phyloP scores from a whole-genome alignment of 805 yeast species.

The Lipomyces lipofer region DNA sequence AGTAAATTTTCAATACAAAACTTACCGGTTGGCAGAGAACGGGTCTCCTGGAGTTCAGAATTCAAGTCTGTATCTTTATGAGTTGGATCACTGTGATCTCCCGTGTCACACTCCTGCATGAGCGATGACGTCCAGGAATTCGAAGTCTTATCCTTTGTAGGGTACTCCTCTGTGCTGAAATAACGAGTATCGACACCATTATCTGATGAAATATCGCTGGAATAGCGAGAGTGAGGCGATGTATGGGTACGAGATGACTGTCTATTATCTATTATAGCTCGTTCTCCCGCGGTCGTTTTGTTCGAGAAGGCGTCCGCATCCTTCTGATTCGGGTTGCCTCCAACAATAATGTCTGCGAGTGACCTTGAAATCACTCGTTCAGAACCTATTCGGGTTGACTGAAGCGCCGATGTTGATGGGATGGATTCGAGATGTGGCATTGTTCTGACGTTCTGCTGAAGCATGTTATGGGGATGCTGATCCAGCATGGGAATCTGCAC shows the following conservation, averaged over 20 bases:
- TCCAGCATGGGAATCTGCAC: not conserved
- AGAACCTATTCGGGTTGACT: too few species aligned
- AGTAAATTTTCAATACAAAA: too few species aligned
- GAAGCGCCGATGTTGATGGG: too few species aligned
- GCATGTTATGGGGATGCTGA: not conserved
- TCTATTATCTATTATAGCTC: too few species aligned
- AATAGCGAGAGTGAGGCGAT: not conserved
- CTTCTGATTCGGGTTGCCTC: not conserved
- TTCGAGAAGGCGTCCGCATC: too few species aligned
- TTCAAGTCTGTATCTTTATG: too few species aligned
- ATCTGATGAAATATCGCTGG: not conserved
- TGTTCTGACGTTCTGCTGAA: too few species aligned
- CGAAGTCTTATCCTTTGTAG: not conserved
- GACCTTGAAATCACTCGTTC: not conserved
- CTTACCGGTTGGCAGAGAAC: too few species aligned
- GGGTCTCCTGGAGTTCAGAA: too few species aligned
- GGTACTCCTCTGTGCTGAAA: slow-evolving; percentile 8
- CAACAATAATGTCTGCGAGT: not conserved
- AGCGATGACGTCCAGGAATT: not conserved
- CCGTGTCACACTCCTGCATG: too few species aligned
- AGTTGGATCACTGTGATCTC: too few species aligned
- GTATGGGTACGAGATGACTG: not conserved
- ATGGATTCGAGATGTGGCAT: too few species aligned
- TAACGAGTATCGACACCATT: not conserved
- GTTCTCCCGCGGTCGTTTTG: not conserved